Base-by-base conservation (phyloP, 768 basidiomycete species). In the Tremella yokohamensis region DNA sequence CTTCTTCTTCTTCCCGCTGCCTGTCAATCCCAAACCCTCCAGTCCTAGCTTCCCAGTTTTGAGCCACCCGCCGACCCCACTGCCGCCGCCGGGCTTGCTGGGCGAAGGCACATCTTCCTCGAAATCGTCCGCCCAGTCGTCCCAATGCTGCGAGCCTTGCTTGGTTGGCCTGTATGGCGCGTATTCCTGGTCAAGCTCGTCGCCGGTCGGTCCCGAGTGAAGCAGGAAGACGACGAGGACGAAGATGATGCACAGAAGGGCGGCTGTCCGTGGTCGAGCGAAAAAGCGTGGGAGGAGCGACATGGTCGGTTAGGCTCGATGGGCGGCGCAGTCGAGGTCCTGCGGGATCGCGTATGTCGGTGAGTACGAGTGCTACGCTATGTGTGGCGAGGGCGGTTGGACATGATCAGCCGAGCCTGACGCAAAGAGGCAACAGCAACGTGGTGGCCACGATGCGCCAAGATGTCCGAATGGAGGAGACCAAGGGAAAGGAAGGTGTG, bases 1-100 rank as follows among this genome's bases (percentile, higher is more conserved):
- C 58, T 57, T 61, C 25, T 54, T 49, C 24, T 56, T 63, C 45
- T 48, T 18, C 54, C 61, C 22, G 50, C 53, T 54, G 18, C 11
- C 53, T 24, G 15, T 38, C 6, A 48, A 49, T 26, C 20, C 53
- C 53, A 54, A 44, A 3, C 20, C 53, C 24, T 44, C 39, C 42
- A 45, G 22, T 15, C 42, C 42, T 6, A 45, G 22, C 22, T 45
- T 45, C 6, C n/a, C n/a, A 18, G 42, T 45, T 16, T 45, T 45
- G n/a, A 45, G 22, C 42, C 42, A 45, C 6, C 15, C 22, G 4
- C 42, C 42, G n/a, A 45, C 22, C 22, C 42, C 42, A 6, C 42
- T 16, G 8, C 42, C 42, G 8, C n/a, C 22, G n/a, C 42, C 42
- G 22, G n/a, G n/a, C 22, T 45, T 45, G 22, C 22, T 45, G 29